Evolutionary conservation across 345 rosid species (phyloP), one percentile per base, ranked within the genome.

Genomic region (Clarkia xantiana): DNA sequence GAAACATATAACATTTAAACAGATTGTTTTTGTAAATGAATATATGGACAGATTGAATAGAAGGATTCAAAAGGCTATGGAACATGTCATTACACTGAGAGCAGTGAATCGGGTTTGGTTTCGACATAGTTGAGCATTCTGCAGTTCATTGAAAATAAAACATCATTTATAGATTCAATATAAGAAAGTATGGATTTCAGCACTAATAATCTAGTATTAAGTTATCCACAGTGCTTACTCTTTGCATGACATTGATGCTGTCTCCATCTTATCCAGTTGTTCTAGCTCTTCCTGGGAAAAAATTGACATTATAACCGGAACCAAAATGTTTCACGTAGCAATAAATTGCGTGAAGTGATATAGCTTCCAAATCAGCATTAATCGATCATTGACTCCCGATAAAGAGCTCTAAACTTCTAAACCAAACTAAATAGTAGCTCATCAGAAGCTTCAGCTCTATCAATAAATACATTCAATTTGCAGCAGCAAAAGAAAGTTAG

Each of bases 271-370:
- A 53, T 89, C 94, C 47, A 89, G 79, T 62, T 53, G 70, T 61
- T 85, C 94, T 59, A 85, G 54, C 59, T 89, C 97, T 57, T 85
- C 86, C 97, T 89, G 91, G 44, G 47, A 16, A n/a, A 45, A 52
- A 20, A 60, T 3, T 16, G 22, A 34, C 14, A 51, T 2, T 17
- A n/a, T 10, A 18, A 38, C 9, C 9, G 22, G n/a, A 20, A n/a
- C 13, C 10, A 4, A 20, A 38, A 51, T 4, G 4, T 36, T 34
- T 36, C 23, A 18, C 10, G 34, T 0, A 6, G 22, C 17, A 25
- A 25, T 19, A 11, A 2, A 38, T 22, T 22, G 5, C 25, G 2
- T 22, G 36, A 29, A 29, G 36, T 29, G 1, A 7, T 29, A 7
- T 29, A 10, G 7, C 36, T 29, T 29, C 36, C 36, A 29, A 29